These are phyloP conservation scores for Danielia oregonensis DNA, from an alignment of 805 yeast species.

Conservation along the genomic window DNA sequence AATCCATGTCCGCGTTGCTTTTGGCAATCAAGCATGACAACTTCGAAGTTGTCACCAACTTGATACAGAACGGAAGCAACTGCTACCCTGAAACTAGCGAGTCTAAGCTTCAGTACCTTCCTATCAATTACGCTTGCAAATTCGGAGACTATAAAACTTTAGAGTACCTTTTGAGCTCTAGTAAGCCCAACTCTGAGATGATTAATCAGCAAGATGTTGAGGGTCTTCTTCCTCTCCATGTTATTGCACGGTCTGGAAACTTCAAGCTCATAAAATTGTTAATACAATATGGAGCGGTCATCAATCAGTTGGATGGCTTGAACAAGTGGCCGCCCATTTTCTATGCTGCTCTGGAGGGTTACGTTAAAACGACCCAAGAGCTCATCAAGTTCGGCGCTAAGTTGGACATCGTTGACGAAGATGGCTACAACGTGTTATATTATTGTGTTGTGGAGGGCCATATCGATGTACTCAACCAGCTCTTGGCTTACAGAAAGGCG, in stretches of 20 bases:
- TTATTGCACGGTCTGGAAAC: conserved; percentile 83
- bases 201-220: conserved; percentile 71
- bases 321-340: conserved; percentile 94
- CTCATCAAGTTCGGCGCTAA: conserved; percentile 74
- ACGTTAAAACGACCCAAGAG: conserved; percentile 62
- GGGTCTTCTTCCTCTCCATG: conserved; percentile 84
- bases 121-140: conserved; percentile 85
- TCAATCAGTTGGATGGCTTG: conserved; percentile 76
- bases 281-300: conserved; percentile 64
- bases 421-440: conserved; percentile 74
- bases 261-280: conserved; percentile 63
- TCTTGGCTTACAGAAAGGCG: conserved; percentile 41
- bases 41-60: conserved; percentile 35
- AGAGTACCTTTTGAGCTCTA: conserved; percentile 50
- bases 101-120: conserved; percentile 60
- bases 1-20: conserved; percentile 77
- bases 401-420: conserved; percentile 66
- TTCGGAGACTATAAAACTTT: conserved; percentile 73
- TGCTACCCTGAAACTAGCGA: conserved; percentile 44
- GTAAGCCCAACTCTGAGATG: conserved; percentile 19
- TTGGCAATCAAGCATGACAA: conserved; percentile 72
- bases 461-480: conserved; percentile 68
- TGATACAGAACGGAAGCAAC: conserved; percentile 32
- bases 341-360: conserved; percentile 87
- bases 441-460: conserved; percentile 96